Evolutionary conservation across 495 filamentous ascomycete genomes (phyloP), one percentile per base, ranked within the genome.

Genomic region (Friedmanniomyces simplex): DNA sequence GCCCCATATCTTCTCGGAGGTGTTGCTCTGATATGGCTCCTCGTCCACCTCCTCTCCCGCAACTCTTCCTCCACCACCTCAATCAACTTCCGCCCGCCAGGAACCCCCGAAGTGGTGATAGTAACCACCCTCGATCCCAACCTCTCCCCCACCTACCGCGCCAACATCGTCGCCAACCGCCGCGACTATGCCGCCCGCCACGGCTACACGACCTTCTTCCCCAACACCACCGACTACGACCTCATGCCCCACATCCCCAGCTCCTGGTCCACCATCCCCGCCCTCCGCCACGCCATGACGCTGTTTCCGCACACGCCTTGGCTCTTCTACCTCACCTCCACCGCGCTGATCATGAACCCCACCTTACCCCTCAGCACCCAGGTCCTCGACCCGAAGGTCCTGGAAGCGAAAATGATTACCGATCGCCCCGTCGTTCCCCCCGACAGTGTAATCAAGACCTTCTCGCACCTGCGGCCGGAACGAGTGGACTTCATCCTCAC

Each of bases 371-470:
- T 97, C 41, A 77, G 85, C 54, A 75, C 79, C 5, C 82, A 91
- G 62, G 71, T 97, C 46, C 79, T 94, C 69, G 72, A 79, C 18
- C 73, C 79, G 30, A 71, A 73, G 58, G 77, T 71, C 37, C 78
- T 99, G 30, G 85, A 91, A 65, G 75, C 73, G n/a, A 60, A 88
- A 55, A 96, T 96, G 88, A 77, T 88, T 55, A 84, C 84, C 67
- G 86, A 95, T 67, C 73, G 82, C 34, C 83, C 94, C 4, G 81
- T 99, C 24, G 94, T 99, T 0, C 94, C 90, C 11, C 91, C 94
- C 0, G 88, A 95, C 64, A 93, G 87, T 73, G 88, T 99, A 55
- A 97, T 99, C 72, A 91, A 86, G 75, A 99, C 94, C 1, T 96
- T 95, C 65, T 71, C 79, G 2, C 86, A 95, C 69, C 77, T 94